Conservation (phyloP, 179 eudicot species). For the Beta macrorhiza region DNA sequence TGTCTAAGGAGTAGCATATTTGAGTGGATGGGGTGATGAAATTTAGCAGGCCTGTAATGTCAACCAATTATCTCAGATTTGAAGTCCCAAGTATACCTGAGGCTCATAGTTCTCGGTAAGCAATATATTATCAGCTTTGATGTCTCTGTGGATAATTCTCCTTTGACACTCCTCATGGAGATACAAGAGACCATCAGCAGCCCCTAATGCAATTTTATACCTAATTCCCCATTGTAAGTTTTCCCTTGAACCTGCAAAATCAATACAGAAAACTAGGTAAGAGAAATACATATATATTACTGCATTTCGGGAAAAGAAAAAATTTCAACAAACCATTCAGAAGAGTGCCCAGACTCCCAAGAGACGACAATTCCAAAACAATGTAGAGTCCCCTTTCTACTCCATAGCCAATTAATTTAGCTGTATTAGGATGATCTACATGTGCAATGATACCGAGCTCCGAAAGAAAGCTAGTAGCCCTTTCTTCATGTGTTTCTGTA, state of each 20-base stretch:
- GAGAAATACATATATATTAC: background rate
- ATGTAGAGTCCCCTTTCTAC: slow-evolving; percentile 67
- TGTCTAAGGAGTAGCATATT: background rate
- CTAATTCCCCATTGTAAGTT: slow-evolving; percentile 56
- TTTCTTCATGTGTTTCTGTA: slow-evolving; percentile 59
- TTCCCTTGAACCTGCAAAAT: slow-evolving; percentile 44
- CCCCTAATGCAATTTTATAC: slow-evolving; percentile 68
- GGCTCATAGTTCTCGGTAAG: slow-evolving; percentile 77
- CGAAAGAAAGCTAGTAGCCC: slow-evolving; percentile 52
- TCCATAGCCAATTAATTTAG: slow-evolving; percentile 76
- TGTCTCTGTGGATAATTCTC: slow-evolving; percentile 87
- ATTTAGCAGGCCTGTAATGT: background rate
- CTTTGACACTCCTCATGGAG: slow-evolving; percentile 82
- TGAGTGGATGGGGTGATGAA: background rate
- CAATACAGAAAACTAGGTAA: background rate
- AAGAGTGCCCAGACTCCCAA: slow-evolving; percentile 78
- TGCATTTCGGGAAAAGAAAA: slow-evolving; percentile 17
- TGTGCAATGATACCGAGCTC: slow-evolving; percentile 91
- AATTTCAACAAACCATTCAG: slow-evolving; percentile 51
- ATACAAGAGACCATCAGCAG: slow-evolving; percentile 69
- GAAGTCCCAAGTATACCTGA: slow-evolving; percentile 46
- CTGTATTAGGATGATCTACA: slow-evolving; percentile 79
- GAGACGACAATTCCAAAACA: slow-evolving; percentile 72
- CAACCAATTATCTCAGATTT: slow-evolving; percentile 1
- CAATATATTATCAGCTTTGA: slow-evolving; percentile 74